Conservation (phyloP, 2,329 filamentous ascomycete species). For the Claviceps arundinis region DNA sequence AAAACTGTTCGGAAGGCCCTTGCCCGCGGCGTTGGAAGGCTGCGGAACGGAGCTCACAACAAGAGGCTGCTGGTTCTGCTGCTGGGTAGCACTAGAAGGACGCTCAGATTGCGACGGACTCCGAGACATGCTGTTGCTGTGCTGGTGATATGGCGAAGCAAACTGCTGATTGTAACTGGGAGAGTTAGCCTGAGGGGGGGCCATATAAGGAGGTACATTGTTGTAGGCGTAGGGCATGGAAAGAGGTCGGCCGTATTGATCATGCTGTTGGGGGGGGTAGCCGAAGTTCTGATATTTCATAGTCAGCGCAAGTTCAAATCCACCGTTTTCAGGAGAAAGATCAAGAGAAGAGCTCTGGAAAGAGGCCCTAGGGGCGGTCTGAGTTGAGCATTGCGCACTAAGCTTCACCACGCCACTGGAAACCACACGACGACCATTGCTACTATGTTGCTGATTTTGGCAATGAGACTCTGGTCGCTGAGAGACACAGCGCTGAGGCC, state of each 20-base stretch:
- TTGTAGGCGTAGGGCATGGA: slow-evolving; percentile 30
- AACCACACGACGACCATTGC: slow-evolving; percentile 9
- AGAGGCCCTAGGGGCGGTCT: neutral
- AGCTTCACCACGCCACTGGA: slow-evolving; percentile 9
- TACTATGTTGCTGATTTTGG: slow-evolving; percentile 13
- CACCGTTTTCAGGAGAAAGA: slow-evolving; percentile 54
- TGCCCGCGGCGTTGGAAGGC: slow-evolving; percentile 48
- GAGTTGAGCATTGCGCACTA: slow-evolving; percentile 2
- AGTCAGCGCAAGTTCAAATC: slow-evolving; percentile 64
- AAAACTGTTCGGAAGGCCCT: slow-evolving; percentile 31
- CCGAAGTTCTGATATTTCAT: slow-evolving; percentile 52
- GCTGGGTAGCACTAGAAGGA: slow-evolving; percentile 52
- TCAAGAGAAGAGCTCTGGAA: slow-evolving; percentile 29
- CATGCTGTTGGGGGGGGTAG: slow-evolving; percentile 32
- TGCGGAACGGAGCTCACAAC: slow-evolving; percentile 49
- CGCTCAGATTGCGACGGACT: slow-evolving; percentile 66
- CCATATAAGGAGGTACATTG: slow-evolving; percentile 38
- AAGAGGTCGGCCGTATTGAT: slow-evolving; percentile 25
- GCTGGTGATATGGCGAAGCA: slow-evolving; percentile 29
- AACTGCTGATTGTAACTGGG: slow-evolving; percentile 38
- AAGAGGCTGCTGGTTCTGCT: slow-evolving; percentile 39
- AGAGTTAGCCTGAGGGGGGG: slow-evolving; percentile 29
- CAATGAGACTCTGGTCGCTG: slow-evolving; percentile 30
- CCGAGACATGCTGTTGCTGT: slow-evolving; percentile 65
- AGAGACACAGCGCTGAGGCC: slow-evolving; percentile 28